These are phyloP conservation scores for Artemisia annua DNA, from an alignment of 129 eudicot genomes.

Conservation along the genomic window DNA sequence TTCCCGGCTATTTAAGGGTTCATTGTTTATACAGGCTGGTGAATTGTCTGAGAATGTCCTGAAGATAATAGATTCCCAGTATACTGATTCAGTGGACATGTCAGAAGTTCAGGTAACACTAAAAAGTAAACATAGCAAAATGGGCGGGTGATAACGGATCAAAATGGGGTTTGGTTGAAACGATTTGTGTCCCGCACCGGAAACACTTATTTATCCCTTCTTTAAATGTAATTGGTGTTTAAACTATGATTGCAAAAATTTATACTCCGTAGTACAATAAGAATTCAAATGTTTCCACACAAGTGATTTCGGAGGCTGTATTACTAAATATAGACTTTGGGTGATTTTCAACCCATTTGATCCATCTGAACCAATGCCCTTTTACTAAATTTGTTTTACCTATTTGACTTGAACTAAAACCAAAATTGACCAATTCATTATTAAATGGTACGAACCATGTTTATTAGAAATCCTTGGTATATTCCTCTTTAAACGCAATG, in stretches of 20 bases:
- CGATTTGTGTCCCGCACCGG: background rate
- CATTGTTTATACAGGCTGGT: constrained; percentile 60
- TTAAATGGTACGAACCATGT: background rate
- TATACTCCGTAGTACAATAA: background rate
- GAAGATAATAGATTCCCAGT: constrained; percentile 75
- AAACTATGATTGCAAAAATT: background rate
- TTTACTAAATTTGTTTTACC: background rate
- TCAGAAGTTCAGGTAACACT: constrained; percentile 83
- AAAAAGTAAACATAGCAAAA: background rate
- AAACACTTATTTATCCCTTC: constrained; percentile 2
- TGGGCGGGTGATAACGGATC: constrained; percentile 5
- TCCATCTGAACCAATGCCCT: background rate
- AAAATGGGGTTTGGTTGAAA: background rate
- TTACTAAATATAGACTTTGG: background rate
- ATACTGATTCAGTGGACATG: constrained; percentile 72
- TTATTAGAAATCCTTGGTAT: background rate
- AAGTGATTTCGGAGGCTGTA: background rate
- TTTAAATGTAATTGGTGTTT: background rate
- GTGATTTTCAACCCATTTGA: background rate
- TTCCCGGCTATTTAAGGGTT: constrained; percentile 16
- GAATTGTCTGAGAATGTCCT: constrained; percentile 91
- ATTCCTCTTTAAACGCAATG: background rate
- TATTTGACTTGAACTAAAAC: background rate
- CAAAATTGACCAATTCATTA: background rate
- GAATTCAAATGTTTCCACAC: background rate